Evolutionary conservation across 805 yeast species (phyloP).

Genomic region (Suhomyces emberorum): DNA sequence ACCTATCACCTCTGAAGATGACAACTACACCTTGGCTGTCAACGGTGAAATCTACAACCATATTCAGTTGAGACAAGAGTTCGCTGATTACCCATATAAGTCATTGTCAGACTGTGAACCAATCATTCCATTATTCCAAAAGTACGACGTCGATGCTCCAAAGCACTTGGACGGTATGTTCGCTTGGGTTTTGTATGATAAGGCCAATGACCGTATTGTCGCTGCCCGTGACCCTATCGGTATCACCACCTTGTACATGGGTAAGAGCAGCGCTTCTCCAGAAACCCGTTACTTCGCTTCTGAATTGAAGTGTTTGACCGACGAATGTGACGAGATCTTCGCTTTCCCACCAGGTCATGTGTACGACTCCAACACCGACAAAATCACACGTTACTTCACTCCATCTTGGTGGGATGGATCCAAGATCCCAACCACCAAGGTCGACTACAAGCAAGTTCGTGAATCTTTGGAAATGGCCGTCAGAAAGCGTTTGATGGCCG

Average conservation of each 20-base stretch:
- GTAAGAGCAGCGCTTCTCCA: constrained; percentile 67
- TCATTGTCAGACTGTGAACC: constrained; percentile 97
- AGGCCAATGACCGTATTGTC: constrained; percentile 74
- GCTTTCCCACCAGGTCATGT: constrained; percentile 99
- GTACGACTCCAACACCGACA: constrained; percentile 86
- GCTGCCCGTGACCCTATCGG: constrained; percentile 99
- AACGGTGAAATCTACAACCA: constrained; percentile 99
- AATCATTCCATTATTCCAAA: constrained; percentile 86
- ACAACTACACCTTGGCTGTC: constrained; percentile 70
- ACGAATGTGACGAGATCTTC: constrained; percentile 87
- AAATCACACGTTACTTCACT: constrained; percentile 80
- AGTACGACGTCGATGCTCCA: constrained; percentile 88
- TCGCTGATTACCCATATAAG: constrained; percentile 69
- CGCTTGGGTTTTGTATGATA: constrained; percentile 90
- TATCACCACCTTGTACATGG: constrained; percentile 94
- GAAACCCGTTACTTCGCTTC: constrained; percentile 85
- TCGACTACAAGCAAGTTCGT: constrained; percentile 70
- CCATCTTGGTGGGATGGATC: constrained; percentile 94
- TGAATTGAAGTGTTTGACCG: constrained; percentile 89
- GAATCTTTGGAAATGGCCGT: constrained; percentile 88
- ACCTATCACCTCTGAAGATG: constrained; percentile 85
- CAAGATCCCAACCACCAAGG: constrained; percentile 70
- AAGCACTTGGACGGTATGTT: constrained; percentile 96
- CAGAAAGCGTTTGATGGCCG: constrained; percentile 98
- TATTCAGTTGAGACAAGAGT: constrained; percentile 77